Base-by-base conservation (phyloP, 129 eudicot species). In the Chrysanthemum seticuspe region DNA sequence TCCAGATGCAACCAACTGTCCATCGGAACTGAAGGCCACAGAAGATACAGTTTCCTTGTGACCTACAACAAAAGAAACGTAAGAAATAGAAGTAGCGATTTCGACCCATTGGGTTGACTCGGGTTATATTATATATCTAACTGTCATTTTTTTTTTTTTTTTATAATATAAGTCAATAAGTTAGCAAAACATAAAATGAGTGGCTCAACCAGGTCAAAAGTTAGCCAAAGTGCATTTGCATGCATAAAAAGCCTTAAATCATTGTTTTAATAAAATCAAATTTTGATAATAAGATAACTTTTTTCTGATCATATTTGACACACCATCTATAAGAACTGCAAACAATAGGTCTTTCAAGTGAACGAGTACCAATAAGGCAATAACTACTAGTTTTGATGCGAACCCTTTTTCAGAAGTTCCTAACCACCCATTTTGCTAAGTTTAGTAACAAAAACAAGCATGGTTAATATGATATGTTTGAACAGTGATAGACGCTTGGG, bases 1-100 rank as follows among this genome's bases (percentile, higher is more conserved):
- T 80, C 96, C 99, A 53, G 96, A 88, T 29, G 96, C 99, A 54
- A 91, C 87, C 76, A 95, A 76, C 67, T 84, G 91, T 4, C 99
- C 99, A 82, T 95, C 99, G 11, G 68, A 67, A 77, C 97, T 95
- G 59, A 95, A 95, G 68, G 90, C 86, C 69, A 91, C 71, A 80
- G 86, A 79, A 44, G 94, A 85, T 40, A 95, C 89, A 34, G 99
- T 70, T 45, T 95, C 96, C 63, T 74, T 77, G 68, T 95, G 99
- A 70, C 99, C 98, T 93, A 81, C 58, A 80, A 15, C 59, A n/a
- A 61, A 6, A 66, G 62, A 27, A 57, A n/a, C 7, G 10, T 16
- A 56, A 70, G 11, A 50, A 29, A 53, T 31, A 18, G 15, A 15
- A 15, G 19, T 53, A 13, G 57, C 6, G 13, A 2, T 52, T 13